Conservation (phyloP, 768 basidiomycete genomes). For the Suillus subalutaceus region DNA sequence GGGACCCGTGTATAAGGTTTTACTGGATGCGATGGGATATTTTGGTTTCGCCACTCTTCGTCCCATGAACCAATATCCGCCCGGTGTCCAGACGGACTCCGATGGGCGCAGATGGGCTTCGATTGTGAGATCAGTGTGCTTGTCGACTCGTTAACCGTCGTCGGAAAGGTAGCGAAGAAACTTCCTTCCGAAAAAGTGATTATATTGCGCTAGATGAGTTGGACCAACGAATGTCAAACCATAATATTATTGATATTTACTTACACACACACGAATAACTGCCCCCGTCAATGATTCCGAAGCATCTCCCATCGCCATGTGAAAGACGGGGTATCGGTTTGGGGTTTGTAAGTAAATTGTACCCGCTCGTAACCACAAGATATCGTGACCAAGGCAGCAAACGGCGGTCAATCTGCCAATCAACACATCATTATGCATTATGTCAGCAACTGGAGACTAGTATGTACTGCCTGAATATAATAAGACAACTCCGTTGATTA, state of each 20-base stretch:
- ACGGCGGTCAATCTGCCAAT: neutral
- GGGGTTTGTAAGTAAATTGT: neutral
- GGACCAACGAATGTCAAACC: neutral
- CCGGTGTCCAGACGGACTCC: neutral
- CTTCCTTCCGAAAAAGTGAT: neutral
- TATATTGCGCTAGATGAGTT: neutral
- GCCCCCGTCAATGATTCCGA: neutral
- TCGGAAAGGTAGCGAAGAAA: neutral
- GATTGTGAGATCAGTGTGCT: neutral
- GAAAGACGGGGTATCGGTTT: neutral
- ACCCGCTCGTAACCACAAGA: neutral
- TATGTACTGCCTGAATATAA: neutral
- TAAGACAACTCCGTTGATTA: neutral
- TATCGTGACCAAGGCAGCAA: neutral
- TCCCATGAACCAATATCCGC: neutral
- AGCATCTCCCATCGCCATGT: neutral
- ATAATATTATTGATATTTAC: neutral
- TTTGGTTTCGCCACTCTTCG: neutral
- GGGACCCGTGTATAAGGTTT: neutral
- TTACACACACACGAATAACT: neutral
- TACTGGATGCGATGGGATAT: neutral
- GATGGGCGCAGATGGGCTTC: neutral
- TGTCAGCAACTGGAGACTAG: neutral
- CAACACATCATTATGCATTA: neutral
- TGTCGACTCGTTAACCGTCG: neutral